Evolutionary conservation across 225 moss, liverwort and hornwort species (phyloP).

Genomic region (Bryoerythrophyllum caledonicum): DNA sequence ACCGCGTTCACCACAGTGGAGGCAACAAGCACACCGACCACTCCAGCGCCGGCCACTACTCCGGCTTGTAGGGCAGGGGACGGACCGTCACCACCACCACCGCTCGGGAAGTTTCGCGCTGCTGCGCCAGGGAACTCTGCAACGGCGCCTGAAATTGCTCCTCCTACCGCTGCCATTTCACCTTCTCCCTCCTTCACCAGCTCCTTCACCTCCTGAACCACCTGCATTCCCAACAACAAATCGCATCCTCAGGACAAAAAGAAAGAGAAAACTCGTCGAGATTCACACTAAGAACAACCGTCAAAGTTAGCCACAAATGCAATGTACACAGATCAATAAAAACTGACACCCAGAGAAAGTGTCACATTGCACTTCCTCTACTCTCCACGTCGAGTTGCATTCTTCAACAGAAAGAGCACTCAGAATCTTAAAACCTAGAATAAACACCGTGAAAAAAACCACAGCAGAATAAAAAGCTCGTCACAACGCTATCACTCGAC

Average conservation of each 20-base stretch:
- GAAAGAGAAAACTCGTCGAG: neutral
- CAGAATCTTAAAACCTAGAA: neutral
- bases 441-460: neutral
- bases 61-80: slow-evolving; percentile 81
- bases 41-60: slow-evolving; percentile 71
- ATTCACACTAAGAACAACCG: neutral
- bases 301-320: too few relatives aligned
- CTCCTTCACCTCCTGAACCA: slow-evolving; percentile 70
- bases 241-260: neutral
- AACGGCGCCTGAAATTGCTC: slow-evolving; percentile 50
- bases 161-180: slow-evolving; percentile 41
- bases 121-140: slow-evolving; percentile 48
- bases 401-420: neutral
- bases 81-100: slow-evolving; percentile 35
- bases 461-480: neutral
- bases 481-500: neutral
- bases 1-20: slow-evolving; percentile 77
- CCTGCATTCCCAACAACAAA: slow-evolving; percentile 33
- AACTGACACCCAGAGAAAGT: neutral
- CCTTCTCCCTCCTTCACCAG: slow-evolving; percentile 68
- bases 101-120: slow-evolving; percentile 34
- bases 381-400: neutral
- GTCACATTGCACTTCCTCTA: neutral
- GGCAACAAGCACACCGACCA: slow-evolving; percentile 81
- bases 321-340: neutral